Base-by-base conservation (phyloP, 371 early-diverging fungal species). In the Rhizopus arrhizus region DNA sequence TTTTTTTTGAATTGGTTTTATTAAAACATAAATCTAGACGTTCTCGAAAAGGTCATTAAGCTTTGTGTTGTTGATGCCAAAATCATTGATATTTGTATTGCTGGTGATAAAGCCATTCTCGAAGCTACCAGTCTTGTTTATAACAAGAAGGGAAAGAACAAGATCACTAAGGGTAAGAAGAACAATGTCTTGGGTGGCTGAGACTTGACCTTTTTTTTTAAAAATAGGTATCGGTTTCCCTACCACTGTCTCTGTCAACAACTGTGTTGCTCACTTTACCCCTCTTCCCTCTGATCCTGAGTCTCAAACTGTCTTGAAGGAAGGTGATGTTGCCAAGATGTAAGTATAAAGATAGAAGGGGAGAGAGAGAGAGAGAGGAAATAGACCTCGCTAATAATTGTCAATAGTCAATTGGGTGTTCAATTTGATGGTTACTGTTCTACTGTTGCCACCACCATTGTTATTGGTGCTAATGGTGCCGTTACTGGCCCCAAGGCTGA, bases 361-460 rank as follows among this genome's bases (percentile, higher is more conserved):
- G 50, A 31, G 48, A 29, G 16, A 50, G 13, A 32, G 35, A 41
- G 22, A 45, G 22, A 15, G 12, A 46, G 2, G 42, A 48, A n/a
- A 41, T 34, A 22, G 36, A 36, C 3, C 2, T 45, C n/a, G 22
- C 7, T 45, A 7, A 8, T 7, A 45, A 15, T 7, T 64, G 31
- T 55, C 40, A 9, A 13, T 16, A 86, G 84, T 71, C 95, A 95
- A 84, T 84, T 97, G 66, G 98, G 95, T 74, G 92, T 88, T 40
- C 97, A 97, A 72, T 87, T 97, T 62, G 98, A 97, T 74, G 98
- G 98, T 49, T 96, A 82, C 72, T 86, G 92, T 51, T 89, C 94
- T 49, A 86, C 91, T 64, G 89, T 85, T 46, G 97, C 91, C 46
- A 89, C 92, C 80, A 95, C 97, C 35, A 48, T 95, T 49, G 95